Evolutionary conservation across 805 yeast species (phyloP).

Genomic region (Saccharomycopsis fodiens): DNA sequence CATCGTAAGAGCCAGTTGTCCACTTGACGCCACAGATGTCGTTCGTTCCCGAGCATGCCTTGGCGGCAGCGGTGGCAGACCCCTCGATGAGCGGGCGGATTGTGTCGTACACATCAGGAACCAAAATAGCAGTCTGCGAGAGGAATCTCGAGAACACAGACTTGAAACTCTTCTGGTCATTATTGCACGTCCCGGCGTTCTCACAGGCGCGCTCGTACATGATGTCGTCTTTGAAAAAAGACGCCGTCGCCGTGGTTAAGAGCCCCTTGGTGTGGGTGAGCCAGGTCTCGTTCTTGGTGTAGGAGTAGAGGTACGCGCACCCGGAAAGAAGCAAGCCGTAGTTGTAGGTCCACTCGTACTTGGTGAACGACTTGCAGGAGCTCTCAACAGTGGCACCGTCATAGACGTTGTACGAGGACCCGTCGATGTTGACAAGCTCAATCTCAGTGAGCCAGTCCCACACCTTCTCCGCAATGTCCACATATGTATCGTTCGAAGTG

Average conservation of each 20-base stretch:
- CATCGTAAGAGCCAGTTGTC: conserved; percentile 56
- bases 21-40: conserved; percentile 62
- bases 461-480: conserved; percentile 64
- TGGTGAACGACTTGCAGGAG: conserved; percentile 44
- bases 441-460: conserved; percentile 64
- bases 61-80: conserved; percentile 66
- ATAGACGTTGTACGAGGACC: conserved; percentile 22
- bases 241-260: conserved; percentile 37
- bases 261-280: conserved; percentile 42
- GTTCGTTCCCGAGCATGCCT: conserved; percentile 56
- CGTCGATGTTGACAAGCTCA: conserved; percentile 35
- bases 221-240: conserved; percentile 42
- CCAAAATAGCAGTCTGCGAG: conserved; percentile 54
- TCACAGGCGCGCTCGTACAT: conserved; percentile 74
- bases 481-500: conserved; percentile 63
- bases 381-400: conserved; percentile 44
- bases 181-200: conserved; percentile 47
- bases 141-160: conserved; percentile 61
- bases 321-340: conserved; percentile 65
- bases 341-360: conserved; percentile 68
- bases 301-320: conserved; percentile 58
- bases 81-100: conserved; percentile 40
- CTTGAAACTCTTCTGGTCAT: conserved; percentile 69
- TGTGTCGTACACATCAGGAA: conserved; percentile 42
- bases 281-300: conserved; percentile 55